These are phyloP conservation scores for Euphorbia celastroides DNA, from an alignment of 441 rosid genomes.

Conservation along the genomic window DNA sequence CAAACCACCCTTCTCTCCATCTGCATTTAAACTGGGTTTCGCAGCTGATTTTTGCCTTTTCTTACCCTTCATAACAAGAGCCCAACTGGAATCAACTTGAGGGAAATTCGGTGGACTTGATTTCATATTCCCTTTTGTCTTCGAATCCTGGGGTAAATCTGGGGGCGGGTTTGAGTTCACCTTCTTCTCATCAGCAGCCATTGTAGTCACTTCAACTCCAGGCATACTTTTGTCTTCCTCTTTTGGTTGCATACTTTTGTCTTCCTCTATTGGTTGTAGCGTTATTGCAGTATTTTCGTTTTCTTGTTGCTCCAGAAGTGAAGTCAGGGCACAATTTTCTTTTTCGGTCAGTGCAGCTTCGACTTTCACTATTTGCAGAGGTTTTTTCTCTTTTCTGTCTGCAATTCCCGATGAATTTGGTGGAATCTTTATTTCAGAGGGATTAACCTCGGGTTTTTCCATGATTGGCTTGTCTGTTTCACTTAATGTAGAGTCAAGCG, in stretches of 20 bases:
- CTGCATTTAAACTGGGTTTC: constrained; percentile 15
- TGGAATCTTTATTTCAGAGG: constrained; percentile 11
- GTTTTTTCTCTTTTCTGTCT: constrained; percentile 29
- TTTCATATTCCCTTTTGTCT: constrained; percentile 20
- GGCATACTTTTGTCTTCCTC: constrained; percentile 23
- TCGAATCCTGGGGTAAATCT: constrained; percentile 23
- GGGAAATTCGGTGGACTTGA: constrained; percentile 10
- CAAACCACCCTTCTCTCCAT: constrained; percentile 18
- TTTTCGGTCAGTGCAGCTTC: constrained; percentile 20
- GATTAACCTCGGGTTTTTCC: constrained; percentile 19
- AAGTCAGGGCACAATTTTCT: constrained; percentile 35
- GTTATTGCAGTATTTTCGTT: constrained; percentile 22
- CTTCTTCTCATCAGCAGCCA: constrained; percentile 17
- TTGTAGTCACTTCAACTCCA: constrained; percentile 23
- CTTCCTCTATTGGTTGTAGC: constrained; percentile 23
- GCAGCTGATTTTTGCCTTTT: constrained; percentile 18
- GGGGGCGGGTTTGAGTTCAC: constrained; percentile 17
- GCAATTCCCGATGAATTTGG: constrained; percentile 21
- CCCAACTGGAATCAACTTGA: constrained; percentile 21
- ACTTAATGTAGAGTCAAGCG: constrained; percentile 25
- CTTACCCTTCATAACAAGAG: constrained; percentile 28
- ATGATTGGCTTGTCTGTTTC: constrained; percentile 16
- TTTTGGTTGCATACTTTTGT: constrained; percentile 15
- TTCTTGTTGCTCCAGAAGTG: constrained; percentile 31
- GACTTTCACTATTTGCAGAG: constrained; percentile 13